Evolutionary conservation across 306 rosid genomes (phyloP).

Genomic region (Oxytropis ochrocephala): DNA sequence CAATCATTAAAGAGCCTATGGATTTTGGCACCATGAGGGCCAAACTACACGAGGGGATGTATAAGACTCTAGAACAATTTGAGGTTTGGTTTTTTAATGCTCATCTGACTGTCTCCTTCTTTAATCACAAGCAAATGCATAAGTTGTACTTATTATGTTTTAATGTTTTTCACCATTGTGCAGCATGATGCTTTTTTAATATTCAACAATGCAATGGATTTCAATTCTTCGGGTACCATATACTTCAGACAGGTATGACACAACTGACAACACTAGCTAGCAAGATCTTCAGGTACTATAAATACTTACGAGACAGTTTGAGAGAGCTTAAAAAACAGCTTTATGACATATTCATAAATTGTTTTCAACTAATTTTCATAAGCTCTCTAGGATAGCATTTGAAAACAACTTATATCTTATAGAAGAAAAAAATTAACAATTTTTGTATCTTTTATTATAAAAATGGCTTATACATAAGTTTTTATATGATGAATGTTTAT

Average conservation of each 20-base stretch:
- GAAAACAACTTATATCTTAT: too few species aligned
- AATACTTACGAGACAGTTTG: too few species aligned
- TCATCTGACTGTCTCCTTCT: not conserved
- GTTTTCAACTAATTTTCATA: too few species aligned
- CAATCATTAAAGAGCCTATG: conserved; percentile 58
- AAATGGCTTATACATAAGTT: too few species aligned
- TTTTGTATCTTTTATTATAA: too few species aligned
- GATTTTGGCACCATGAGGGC: conserved; percentile 87
- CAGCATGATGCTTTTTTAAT: conserved; percentile 59
- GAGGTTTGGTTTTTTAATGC: conserved; percentile 35
- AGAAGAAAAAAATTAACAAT: too few species aligned
- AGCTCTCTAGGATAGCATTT: too few species aligned
- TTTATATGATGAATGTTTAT: too few species aligned
- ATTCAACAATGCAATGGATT: conserved; percentile 63
- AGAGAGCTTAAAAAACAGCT: too few species aligned
- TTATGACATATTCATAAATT: too few species aligned
- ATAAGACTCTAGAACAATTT: conserved; percentile 47
- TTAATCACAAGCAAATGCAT: not conserved
- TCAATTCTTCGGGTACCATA: conserved; percentile 55
- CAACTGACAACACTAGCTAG: too few species aligned
- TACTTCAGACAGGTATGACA: conserved; percentile 62
- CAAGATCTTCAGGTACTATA: too few species aligned
- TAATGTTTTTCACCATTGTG: conserved; percentile 14
- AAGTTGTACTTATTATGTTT: not conserved
- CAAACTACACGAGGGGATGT: conserved; percentile 67